Base-by-base conservation (phyloP, 2,329 filamentous ascomycete genomes). In the Tolypocladium pustulatum region DNA sequence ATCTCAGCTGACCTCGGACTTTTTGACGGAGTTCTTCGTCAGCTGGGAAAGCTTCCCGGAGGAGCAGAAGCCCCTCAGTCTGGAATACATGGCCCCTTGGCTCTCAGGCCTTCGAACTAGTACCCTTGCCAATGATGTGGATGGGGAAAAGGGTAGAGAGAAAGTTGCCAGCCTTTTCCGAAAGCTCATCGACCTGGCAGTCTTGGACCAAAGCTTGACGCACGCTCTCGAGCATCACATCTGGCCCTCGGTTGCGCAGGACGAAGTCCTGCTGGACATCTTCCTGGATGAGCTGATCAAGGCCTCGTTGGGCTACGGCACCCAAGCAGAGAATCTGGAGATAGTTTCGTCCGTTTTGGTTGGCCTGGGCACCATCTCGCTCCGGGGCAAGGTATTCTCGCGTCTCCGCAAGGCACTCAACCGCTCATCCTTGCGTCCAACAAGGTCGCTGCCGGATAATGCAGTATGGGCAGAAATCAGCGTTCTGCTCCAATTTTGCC, bases 61-160 rank as follows among this genome's bases (percentile, higher is more conserved):
- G 38, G 82, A 87, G 58, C 86, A 89, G 66, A 84, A 86, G 63
- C 83, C 85, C 1, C 68, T 88, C 30, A 86, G 84, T 63, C 75
- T 89, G 36, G 81, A 84, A 7, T 89, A 89, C 66, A 86, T 89
- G 82, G 82, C 85, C 7, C 86, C 86, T 2, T 89, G 86, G 86
- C 74, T 89, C 41, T 76, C 81, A 7, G 81, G 84, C 15, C 71
- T 89, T 38, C 80, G 85, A 54, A 82, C 79, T 2, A 79, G 80
- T 58, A 76, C 88, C 4, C 72, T 89, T 22, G 75, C 80, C 4
- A 77, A 76, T 34, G 86, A 88, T 57, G 41, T 72, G 2, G 86
- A 89, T 64, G 80, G 83, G 55, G 86, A 89, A 62, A 87, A 86
- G 66, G 84, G 80, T 7, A 79, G 80, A 62, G 86, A 89, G 59